Evolutionary conservation across 352 stramenopile species (phyloP).

Genomic region (Plasmopara muralis): DNA sequence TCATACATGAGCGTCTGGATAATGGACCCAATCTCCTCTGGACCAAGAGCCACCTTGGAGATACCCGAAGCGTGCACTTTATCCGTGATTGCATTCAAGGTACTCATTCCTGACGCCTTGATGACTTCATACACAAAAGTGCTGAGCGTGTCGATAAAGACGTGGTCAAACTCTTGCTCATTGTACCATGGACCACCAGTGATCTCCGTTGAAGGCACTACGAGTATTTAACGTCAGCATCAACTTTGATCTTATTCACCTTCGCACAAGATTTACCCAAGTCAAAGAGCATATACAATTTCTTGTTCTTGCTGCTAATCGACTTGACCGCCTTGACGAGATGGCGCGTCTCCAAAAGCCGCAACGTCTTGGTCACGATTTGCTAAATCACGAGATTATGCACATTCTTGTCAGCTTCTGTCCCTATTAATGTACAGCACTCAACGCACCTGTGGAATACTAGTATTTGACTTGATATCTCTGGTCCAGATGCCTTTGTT

Average conservation of each 20-base stretch:
- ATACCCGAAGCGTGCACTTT: slow-evolving; percentile 87
- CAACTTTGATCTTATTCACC: neutral
- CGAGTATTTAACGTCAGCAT: slow-evolving; percentile 3
- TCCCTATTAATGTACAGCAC: neutral
- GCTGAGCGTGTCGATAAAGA: slow-evolving; percentile 96
- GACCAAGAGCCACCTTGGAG: slow-evolving; percentile 86
- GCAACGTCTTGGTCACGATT: slow-evolving; percentile 97
- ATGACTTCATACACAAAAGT: slow-evolving; percentile 92
- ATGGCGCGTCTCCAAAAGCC: slow-evolving; percentile 92
- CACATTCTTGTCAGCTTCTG: slow-evolving; percentile 3
- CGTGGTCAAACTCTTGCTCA: slow-evolving; percentile 98
- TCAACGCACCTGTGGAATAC: slow-evolving; percentile 84
- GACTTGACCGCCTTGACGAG: slow-evolving; percentile 99
- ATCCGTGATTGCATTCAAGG: slow-evolving; percentile 83
- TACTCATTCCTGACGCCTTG: slow-evolving; percentile 80
- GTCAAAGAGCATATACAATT: slow-evolving; percentile 98
- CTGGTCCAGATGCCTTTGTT: slow-evolving; percentile 99
- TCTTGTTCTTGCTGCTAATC: slow-evolving; percentile 99
- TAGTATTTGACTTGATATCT: slow-evolving; percentile 97
- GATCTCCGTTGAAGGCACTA: slow-evolving; percentile 95
- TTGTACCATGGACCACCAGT: slow-evolving; percentile 99
- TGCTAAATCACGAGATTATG: slow-evolving; percentile 46
- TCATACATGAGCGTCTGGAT: slow-evolving; percentile 92
- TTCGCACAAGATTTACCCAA: slow-evolving; percentile 41
- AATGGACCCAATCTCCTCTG: slow-evolving; percentile 88